Evolutionary conservation across 352 stramenopile genomes (phyloP).

Genomic region (Globisporangium perplexum): DNA sequence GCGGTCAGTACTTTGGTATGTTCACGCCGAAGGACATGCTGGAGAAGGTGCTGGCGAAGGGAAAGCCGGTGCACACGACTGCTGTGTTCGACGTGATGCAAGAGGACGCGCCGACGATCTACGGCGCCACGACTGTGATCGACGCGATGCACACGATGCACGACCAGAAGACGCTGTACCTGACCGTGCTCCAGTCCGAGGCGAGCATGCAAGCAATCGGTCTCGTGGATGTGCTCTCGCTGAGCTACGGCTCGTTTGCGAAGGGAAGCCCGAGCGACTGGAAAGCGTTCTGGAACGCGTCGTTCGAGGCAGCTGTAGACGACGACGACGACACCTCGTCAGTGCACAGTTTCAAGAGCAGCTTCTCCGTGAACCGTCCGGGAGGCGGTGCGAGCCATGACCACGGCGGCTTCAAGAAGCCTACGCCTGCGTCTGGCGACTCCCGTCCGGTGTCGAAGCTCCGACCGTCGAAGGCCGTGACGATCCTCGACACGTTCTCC

Average conservation of each 20-base stretch:
- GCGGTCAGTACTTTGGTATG: slow-evolving; percentile 92
- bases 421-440: slow-evolving; percentile 59
- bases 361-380: slow-evolving; percentile 50
- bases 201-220: slow-evolving; percentile 59
- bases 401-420: slow-evolving; percentile 26
- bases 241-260: slow-evolving; percentile 86
- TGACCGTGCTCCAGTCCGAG: slow-evolving; percentile 77
- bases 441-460: slow-evolving; percentile 89
- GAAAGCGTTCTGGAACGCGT: slow-evolving; percentile 89
- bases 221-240: slow-evolving; percentile 81
- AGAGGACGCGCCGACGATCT: slow-evolving; percentile 71
- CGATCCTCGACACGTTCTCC: slow-evolving; percentile 75
- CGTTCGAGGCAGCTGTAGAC: slow-evolving; percentile 67
- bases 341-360: slow-evolving; percentile 78
- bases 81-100: slow-evolving; percentile 90
- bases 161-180: slow-evolving; percentile 82
- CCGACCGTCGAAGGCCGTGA: slow-evolving; percentile 86
- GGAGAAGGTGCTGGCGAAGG: slow-evolving; percentile 91
- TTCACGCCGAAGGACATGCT: slow-evolving; percentile 98
- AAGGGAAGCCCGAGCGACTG: slow-evolving; percentile 85
- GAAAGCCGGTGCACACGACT: slow-evolving; percentile 89
- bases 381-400: slow-evolving; percentile 30
- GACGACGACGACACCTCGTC: slow-evolving; percentile 76
- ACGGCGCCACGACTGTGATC: slow-evolving; percentile 60
- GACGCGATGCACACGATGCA: slow-evolving; percentile 88